These are phyloP conservation scores for Wickerhamiella occidentalis DNA, from an alignment of 805 yeast genomes.

Conservation along the genomic window DNA sequence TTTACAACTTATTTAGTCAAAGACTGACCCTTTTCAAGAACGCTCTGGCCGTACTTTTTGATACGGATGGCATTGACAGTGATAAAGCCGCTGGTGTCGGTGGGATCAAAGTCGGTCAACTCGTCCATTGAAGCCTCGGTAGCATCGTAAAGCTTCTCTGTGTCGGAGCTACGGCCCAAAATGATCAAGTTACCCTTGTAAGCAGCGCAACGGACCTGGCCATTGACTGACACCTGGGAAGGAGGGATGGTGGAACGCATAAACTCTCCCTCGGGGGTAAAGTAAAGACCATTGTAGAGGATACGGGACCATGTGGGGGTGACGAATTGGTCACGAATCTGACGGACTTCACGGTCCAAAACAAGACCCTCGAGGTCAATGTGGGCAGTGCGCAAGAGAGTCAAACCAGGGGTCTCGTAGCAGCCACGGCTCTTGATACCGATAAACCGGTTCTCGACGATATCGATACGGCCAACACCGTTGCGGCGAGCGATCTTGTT, in stretches of 20 bases:
- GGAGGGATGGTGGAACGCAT: slow-evolving; percentile 70
- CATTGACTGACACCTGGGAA: slow-evolving; percentile 90
- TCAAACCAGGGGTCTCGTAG: slow-evolving; percentile 98
- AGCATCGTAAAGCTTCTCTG: slow-evolving; percentile 95
- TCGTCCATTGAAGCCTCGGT: slow-evolving; percentile 99
- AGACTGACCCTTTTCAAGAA: not conserved
- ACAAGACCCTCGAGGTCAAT: slow-evolving; percentile 95
- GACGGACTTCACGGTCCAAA: slow-evolving; percentile 94
- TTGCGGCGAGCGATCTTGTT: slow-evolving; percentile 95
- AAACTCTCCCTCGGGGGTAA: slow-evolving; percentile 96
- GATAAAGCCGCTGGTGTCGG: slow-evolving; percentile 94
- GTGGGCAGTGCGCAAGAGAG: slow-evolving; percentile 86
- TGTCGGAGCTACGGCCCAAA: slow-evolving; percentile 87
- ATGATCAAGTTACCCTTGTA: slow-evolving; percentile 82
- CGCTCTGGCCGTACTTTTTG: slow-evolving; percentile 90
- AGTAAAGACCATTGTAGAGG: slow-evolving; percentile 94
- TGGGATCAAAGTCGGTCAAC: slow-evolving; percentile 93
- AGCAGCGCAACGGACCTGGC: slow-evolving; percentile 84
- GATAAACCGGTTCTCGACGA: slow-evolving; percentile 97
- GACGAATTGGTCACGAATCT: slow-evolving; percentile 90
- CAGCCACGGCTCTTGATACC: slow-evolving; percentile 99
- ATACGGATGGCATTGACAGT: slow-evolving; percentile 97
- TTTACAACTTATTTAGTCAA: not conserved
- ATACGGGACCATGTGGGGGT: slow-evolving; percentile 82
- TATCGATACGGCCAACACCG: slow-evolving; percentile 98